Base-by-base conservation (phyloP, 352 stramenopile genomes). In the Phytopythium delawarense region DNA sequence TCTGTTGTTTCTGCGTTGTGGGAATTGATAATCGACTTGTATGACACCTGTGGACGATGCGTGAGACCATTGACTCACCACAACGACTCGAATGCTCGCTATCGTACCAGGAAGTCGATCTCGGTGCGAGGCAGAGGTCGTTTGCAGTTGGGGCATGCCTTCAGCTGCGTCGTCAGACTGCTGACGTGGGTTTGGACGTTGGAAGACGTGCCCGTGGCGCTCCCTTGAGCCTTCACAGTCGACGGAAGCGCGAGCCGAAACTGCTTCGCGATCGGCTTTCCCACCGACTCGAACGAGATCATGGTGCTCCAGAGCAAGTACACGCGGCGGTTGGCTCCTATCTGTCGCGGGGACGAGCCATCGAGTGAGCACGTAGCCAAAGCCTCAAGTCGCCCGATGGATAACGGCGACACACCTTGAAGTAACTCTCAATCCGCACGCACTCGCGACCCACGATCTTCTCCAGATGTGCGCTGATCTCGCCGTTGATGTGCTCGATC, bases 261-360 rank as follows among this genome's bases (percentile, higher is more conserved):
- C 49, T 76, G 67, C 48, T 83, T 88, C 0, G 78, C 78, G 51
- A 75, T 78, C 3, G 73, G 67, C 42, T 74, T 83, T 0, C 48
- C 55, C 15, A 58, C 69, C 21, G 66, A 55, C 50, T 90, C 81
- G 42, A 90, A 90, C 1, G 78, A 87, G 9, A 92, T 54, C 75
- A 87, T 82, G 23, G 82, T 71, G 60, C 75, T 81, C 78, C 80
- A 92, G 37, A 90, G 37, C n/a, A 92, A 61, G 39, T 89, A 92
- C 37, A 92, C 74, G 25, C 72, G 78, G n/a, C 77, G 64, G 37
- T 89, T 79, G 15, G 69, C 66, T 12, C 82, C 82, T 49, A 86
- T 67, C 81, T 90, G 61, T 18, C 46, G 37, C 15, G 57, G 30
- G 34, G 34, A 34, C 16, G 16, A 20, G 30, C 4, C 18, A 57